These are phyloP conservation scores for Daedaleopsis nitida DNA, from an alignment of 768 basidiomycete genomes.

Conservation along the genomic window DNA sequence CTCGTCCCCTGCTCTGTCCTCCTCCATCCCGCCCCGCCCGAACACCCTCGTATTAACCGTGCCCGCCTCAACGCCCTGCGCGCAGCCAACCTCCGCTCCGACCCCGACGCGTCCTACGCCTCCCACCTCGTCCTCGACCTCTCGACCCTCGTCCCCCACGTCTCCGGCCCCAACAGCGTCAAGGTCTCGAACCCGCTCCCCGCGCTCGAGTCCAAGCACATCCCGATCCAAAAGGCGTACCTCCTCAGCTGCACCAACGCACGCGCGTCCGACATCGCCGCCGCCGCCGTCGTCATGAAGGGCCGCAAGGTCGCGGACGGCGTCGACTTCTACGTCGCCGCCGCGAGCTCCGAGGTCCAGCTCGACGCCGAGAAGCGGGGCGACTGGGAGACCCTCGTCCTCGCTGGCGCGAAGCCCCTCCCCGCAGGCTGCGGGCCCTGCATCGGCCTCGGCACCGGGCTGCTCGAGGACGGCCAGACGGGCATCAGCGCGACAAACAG, in stretches of 20 bases:
- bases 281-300: slow-evolving; percentile 87
- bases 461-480: slow-evolving; percentile 91
- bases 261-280: slow-evolving; percentile 90
- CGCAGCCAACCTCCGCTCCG: slow-evolving; percentile 57
- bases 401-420: slow-evolving; percentile 89
- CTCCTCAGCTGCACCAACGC: slow-evolving; percentile 99
- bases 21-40: slow-evolving; percentile 69
- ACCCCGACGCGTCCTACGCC: slow-evolving; percentile 77
- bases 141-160: slow-evolving; percentile 90
- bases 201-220: slow-evolving; percentile 67
- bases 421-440: slow-evolving; percentile 98
- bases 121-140: slow-evolving; percentile 91
- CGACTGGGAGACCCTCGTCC: slow-evolving; percentile 84
- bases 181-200: slow-evolving; percentile 95
- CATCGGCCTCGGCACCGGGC: slow-evolving; percentile 91
- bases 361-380: slow-evolving; percentile 83
- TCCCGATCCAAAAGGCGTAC: slow-evolving; percentile 95
- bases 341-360: slow-evolving; percentile 91
- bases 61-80: slow-evolving; percentile 68
- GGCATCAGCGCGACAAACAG: slow-evolving; percentile 98
- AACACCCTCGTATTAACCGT: slow-evolving; percentile 86
- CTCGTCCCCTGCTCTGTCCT: slow-evolving; percentile 47
- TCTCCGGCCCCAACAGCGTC: slow-evolving; percentile 97
- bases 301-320: slow-evolving; percentile 81
- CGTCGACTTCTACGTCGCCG: slow-evolving; percentile 97